Evolutionary conservation across 176 grass and related monocot genomes (phyloP).

Genomic region (Ensete glaucum): DNA sequence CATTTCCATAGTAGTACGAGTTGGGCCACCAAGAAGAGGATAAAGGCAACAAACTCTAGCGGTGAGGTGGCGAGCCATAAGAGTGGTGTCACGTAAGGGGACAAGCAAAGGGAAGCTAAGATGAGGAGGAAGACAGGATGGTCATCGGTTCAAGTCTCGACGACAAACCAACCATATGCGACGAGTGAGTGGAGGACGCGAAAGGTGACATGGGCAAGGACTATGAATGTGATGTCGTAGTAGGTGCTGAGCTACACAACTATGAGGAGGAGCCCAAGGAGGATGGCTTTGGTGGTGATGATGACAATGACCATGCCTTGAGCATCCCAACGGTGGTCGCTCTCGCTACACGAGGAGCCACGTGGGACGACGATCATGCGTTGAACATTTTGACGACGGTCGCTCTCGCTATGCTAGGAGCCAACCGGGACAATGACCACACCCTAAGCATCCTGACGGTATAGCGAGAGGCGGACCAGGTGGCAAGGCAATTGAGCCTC

Average conservation of each 20-base stretch:
- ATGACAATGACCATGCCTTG: background rate
- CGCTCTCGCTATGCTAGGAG: no score
- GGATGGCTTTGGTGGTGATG: constrained; percentile 27
- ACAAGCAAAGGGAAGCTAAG: no score
- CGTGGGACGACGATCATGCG: no score
- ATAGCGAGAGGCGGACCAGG: no score
- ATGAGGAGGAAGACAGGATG: background rate
- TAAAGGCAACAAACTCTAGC: background rate
- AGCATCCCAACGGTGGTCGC: no score
- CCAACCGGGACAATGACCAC: no score
- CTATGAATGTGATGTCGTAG: constrained; percentile 27
- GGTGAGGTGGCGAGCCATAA: no score
- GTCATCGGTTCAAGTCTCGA: constrained; percentile 10
- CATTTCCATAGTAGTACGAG: background rate
- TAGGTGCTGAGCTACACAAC: constrained; percentile 13
- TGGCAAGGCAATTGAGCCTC: no score
- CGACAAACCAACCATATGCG: background rate
- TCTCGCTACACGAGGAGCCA: no score
- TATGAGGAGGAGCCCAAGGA: constrained; percentile 23
- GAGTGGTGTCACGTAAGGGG: no score
- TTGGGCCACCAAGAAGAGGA: background rate
- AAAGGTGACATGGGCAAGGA: constrained; percentile 25
- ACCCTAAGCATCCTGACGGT: no score
- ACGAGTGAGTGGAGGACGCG: constrained; percentile 27
- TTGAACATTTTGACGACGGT: no score